Base-by-base conservation (phyloP, 2,329 filamentous ascomycete species). In the Drechslerella dactyloides region DNA sequence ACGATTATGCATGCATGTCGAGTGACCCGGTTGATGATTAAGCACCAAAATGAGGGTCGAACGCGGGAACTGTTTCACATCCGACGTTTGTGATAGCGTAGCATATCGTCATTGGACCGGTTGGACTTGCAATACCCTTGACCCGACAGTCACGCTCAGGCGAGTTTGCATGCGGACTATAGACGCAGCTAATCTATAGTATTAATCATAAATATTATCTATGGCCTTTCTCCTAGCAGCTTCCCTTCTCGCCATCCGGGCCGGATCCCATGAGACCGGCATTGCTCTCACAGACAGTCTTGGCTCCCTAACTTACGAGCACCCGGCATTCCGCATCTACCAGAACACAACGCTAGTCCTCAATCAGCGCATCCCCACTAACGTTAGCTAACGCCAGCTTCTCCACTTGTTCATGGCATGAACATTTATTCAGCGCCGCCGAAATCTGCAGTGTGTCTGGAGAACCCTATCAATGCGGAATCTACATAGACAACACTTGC, bases 401-500 rank as follows among this genome's bases (percentile, higher is more conserved):
- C 30, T 65, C 68, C 6, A 56, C 55, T 1, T 72, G 59, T 30
- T 60, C 60, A 5, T 60, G 54, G 68, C 54, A 72, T 21, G 59
- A 60, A 21, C 55, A 40, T n/a, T 4, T 53, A 24, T 48, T 72
- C 15, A 61, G 27, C 7, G 19, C 51, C 1, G 55, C 61, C 15
- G 54, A 72, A 51, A 72, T 72, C 23, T 72, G 68, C 44, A 60
- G 68, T 17, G 30, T 50, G 1, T n/a, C 51, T 10, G 50, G 56
- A 19, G 40, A 23, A 8, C 56, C 68, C n/a, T 72, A 72, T 33
- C 68, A 57, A 56, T 72, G 62, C 23, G 68, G 21, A 8, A n/a
- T 72, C 19, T 72, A 72, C 33, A 59, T 24, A 19, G 68, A 72
- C n/a, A 56, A 65, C 24, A 56, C 60, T 17, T 72, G 68, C 23